Evolutionary conservation across 2,329 filamentous ascomycete species (phyloP), one percentile per base, ranked within the genome.

Genomic region (Zasmidium citrigriseum): DNA sequence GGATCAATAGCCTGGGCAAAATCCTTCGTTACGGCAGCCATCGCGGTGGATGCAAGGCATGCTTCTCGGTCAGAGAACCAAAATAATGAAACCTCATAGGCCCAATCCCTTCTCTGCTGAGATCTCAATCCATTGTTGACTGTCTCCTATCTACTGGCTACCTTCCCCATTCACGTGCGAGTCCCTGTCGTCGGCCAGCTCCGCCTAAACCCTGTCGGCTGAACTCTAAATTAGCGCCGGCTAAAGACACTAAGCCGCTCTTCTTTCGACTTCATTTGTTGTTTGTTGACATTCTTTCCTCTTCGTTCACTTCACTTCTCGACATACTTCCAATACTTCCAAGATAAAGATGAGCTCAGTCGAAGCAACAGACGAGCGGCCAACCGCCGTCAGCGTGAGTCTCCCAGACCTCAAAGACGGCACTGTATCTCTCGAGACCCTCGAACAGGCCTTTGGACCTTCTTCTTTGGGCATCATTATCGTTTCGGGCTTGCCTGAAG

Each of bases 401-500:
- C 68, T 82, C 1, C 67, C 78, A 54, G 72, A 72, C 22, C 62
- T 75, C 1, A 44, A 71, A 53, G 55, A 65, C 54, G 68, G 86
- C 20, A 83, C 82, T 57, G 81, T 93, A 47, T 81, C 88, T 0
- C 88, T 91, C 53, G 82, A 85, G 56, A 83, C 84, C 0, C 81
- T 95, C 11, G 84, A 90, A 67, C 76, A 89, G 66, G 95, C 95
- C 0, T 98, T 99, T 72, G 95, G 95, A 0, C 91, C 93, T 1
- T 86, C 90, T 23, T 96, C 92, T 1, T 80, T 98, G 12, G 95
- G 95, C 0, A 96, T 99, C 53, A 88, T 99, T 55, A 80, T 98
- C n/a, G 93, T 99, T 49, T 91, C 89, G 72, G 90, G 92, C 71
- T 84, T 98, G 0, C 90, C 92, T 0, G 62, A 81, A 4, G 80